Evolutionary conservation across 106 monocot genomes (phyloP), one percentile per base, ranked within the genome.

Genomic region (Amphibolis antarctica): DNA sequence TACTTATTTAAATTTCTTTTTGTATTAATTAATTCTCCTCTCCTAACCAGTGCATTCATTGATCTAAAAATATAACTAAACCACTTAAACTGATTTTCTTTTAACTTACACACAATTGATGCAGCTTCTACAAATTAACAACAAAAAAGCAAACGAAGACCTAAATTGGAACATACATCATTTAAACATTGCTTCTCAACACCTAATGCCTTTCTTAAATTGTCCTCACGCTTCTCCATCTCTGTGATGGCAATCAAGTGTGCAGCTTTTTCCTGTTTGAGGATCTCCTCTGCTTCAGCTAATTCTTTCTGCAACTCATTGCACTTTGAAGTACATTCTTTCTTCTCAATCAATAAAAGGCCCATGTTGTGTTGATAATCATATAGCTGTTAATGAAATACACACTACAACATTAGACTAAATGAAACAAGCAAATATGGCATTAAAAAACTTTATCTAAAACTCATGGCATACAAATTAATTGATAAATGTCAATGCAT

Each of bases 311-410:
- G 78, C 4, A 89, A 30, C 45, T 89, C 86, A 58, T 96, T 86
- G 70, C 66, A 76, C 46, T 77, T 86, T 1, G 73, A 68, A 46
- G 75, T 60, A 84, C 83, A 86, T n/a, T 96, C 86, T 55, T 89
- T 96, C 67, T 89, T 96, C 67, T 96, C 89, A 68, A 96, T 96
- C 63, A 96, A 68, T 12, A 96, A 75, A 70, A 96, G 79, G 11
- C 94, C 94, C 94, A 96, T 86, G 49, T 86, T 84, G 52, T 84
- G 86, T 62, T 89, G 88, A 26, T 89, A 96, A 12, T 89, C 86
- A 67, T 96, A 84, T 45, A 84, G 82, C 94, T 96, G 86, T 48
- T 65, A 68, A 28, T 10, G 42, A 49, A 65, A 50, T 9, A 21
- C 51, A 31, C 4, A 26, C 27, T 10, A 51, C 15, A 52, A 3